Conservation (phyloP, 2,329 filamentous ascomycete species). For the Aspergillus candidus region DNA sequence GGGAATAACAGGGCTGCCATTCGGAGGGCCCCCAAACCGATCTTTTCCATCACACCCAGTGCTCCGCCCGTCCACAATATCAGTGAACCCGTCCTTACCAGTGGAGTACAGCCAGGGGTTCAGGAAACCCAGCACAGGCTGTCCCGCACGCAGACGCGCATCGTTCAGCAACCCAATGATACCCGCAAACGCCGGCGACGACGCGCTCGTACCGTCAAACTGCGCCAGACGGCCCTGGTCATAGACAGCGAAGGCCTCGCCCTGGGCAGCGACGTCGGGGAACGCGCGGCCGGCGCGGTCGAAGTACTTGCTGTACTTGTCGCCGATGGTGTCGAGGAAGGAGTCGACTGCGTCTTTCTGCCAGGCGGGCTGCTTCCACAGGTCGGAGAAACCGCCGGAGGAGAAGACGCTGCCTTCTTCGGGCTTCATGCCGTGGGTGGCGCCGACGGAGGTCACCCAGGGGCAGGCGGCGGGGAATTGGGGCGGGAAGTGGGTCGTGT, state of each 20-base stretch:
- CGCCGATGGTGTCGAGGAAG: conserved; percentile 28
- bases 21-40: conserved; percentile 36
- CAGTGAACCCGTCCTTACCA: conserved; percentile 40
- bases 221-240: conserved; percentile 21
- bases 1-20: conserved; percentile 37
- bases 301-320: conserved; percentile 23
- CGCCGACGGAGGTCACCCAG: conserved; percentile 39
- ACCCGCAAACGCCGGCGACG: conserved; percentile 53
- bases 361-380: conserved; percentile 32
- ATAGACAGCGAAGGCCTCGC: conserved; percentile 27
- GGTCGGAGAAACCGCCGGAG: conserved; percentile 37
- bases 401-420: conserved; percentile 38
- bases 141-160: conserved; percentile 47
- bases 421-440: conserved; percentile 32
- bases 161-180: conserved; percentile 60
- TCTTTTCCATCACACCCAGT: conserved; percentile 41
- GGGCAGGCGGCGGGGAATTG: conserved; percentile 38
- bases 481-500: conserved; percentile 36
- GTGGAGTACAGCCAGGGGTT: conserved; percentile 55
- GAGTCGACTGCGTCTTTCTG: conserved; percentile 28
- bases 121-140: conserved; percentile 50
- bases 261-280: conserved; percentile 39
- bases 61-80: conserved; percentile 44
- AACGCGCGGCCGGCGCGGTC: conserved; percentile 34
- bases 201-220: conserved; percentile 43